phyloP scores from a whole-genome alignment of 148 eudicot genomes.

The Mesembryanthemum crystallinum region DNA sequence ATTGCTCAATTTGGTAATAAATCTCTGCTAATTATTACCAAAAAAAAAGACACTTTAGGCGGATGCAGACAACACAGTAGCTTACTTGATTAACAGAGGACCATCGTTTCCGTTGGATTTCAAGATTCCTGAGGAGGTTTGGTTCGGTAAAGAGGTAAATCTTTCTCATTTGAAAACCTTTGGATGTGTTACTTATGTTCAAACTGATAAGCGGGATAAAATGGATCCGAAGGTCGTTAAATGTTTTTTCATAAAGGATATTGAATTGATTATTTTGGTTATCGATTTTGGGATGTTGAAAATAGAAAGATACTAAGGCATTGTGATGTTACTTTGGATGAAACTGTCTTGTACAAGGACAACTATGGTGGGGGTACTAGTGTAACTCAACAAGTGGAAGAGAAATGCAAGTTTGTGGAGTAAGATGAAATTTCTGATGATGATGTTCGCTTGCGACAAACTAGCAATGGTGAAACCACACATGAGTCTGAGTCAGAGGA shows the following conservation, averaged over 20 bases:
- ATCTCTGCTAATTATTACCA: no score
- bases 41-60: no score
- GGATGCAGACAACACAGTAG: neutral
- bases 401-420: neutral
- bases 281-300: neutral
- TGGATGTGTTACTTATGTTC: neutral
- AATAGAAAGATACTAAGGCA: neutral
- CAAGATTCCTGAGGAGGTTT: neutral
- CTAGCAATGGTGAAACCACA: neutral
- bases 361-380: neutral
- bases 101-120: constrained; percentile 1
- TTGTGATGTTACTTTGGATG: constrained; percentile 3
- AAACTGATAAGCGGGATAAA: neutral
- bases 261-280: neutral
- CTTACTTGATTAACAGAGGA: neutral
- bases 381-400: neutral
- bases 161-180: neutral
- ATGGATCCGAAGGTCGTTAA: neutral
- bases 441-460: neutral
- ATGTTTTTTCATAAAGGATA: neutral
- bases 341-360: neutral
- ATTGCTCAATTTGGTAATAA: no score
- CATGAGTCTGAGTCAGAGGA: no score
- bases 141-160: neutral
- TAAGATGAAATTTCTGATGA: neutral